phyloP scores from a whole-genome alignment of 108 stramenopile genomes.

The Cyclotella cryptica region DNA sequence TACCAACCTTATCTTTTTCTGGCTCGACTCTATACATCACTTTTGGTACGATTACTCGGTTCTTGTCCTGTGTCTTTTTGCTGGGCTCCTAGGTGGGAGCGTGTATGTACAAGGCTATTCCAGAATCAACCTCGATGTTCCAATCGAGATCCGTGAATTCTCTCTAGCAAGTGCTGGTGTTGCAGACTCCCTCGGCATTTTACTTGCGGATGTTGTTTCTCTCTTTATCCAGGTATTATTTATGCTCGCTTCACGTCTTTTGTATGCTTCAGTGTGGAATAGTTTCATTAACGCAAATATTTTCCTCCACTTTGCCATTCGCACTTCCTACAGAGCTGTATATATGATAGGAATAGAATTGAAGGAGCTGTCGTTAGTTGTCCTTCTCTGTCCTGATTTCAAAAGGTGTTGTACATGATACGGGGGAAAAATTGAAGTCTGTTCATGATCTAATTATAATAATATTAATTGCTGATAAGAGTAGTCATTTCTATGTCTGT shows the following conservation, averaged over 20 bases:
- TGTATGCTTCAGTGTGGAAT: too few species aligned
- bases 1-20: slow-evolving; percentile 71
- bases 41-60: slow-evolving; percentile 47
- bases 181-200: slow-evolving; percentile 72
- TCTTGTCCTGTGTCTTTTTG: slow-evolving; percentile 60
- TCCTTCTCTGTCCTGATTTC: slow-evolving; percentile 32
- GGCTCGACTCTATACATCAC: slow-evolving; percentile 39
- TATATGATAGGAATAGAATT: slow-evolving; percentile 69
- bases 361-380: slow-evolving; percentile 72
- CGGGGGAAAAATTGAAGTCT: too few species aligned
- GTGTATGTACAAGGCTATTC: slow-evolving; percentile 84
- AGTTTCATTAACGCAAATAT: too few species aligned
- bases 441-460: not conserved
- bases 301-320: too few species aligned
- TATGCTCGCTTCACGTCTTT: too few species aligned
- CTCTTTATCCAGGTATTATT: slow-evolving; percentile 82
- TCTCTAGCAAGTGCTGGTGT: slow-evolving; percentile 70
- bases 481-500: too few species aligned
- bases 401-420: not conserved
- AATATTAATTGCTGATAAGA: not conserved
- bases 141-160: slow-evolving; percentile 66
- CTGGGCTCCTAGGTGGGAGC: slow-evolving; percentile 79
- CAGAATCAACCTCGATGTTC: slow-evolving; percentile 64
- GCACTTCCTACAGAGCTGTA: slow-evolving; percentile 52
- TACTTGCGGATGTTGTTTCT: slow-evolving; percentile 70